Evolutionary conservation across 495 filamentous ascomycete species (phyloP).

Genomic region (Penicillium macrosclerotiorum): DNA sequence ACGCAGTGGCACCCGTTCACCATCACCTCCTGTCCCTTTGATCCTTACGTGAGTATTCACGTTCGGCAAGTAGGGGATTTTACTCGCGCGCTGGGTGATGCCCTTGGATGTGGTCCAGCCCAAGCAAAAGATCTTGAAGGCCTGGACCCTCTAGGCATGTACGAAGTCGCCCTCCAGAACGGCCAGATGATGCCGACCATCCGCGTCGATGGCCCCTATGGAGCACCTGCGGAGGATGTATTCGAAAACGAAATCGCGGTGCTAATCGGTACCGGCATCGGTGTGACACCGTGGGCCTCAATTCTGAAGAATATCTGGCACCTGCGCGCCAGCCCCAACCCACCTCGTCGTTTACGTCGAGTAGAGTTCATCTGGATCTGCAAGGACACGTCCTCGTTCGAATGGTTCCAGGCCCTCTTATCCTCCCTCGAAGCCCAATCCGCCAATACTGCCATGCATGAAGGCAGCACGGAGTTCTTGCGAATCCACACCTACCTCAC

Average conservation of each 20-base stretch:
- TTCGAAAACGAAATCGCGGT: slow-evolving; percentile 99
- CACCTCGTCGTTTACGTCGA: slow-evolving; percentile 80
- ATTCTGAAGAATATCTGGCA: slow-evolving; percentile 99
- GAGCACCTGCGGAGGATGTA: slow-evolving; percentile 86
- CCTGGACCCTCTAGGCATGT: slow-evolving; percentile 93
- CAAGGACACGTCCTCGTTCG: slow-evolving; percentile 92
- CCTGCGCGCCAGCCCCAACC: slow-evolving; percentile 78
- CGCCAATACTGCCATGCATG: slow-evolving; percentile 61
- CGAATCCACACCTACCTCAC: slow-evolving; percentile 98
- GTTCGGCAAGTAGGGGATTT: slow-evolving; percentile 97
- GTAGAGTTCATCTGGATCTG: slow-evolving; percentile 99
- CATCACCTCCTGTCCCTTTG: slow-evolving; percentile 96
- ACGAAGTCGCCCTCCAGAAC: slow-evolving; percentile 94
- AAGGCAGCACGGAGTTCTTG: slow-evolving; percentile 79
- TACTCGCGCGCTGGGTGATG: slow-evolving; percentile 81
- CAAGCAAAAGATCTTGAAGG: slow-evolving; percentile 83
- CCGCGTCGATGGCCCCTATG: slow-evolving; percentile 93
- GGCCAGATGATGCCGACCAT: slow-evolving; percentile 85
- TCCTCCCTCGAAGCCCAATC: slow-evolving; percentile 89
- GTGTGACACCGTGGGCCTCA: slow-evolving; percentile 94
- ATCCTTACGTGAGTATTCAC: slow-evolving; percentile 90
- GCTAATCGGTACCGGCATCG: slow-evolving; percentile 95
- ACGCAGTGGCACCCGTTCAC: slow-evolving; percentile 99
- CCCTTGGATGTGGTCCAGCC: slow-evolving; percentile 84
- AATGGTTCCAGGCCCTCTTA: slow-evolving; percentile 97